Conservation (phyloP, 2,329 filamentous ascomycete genomes). For the Alternaria infectoria region DNA sequence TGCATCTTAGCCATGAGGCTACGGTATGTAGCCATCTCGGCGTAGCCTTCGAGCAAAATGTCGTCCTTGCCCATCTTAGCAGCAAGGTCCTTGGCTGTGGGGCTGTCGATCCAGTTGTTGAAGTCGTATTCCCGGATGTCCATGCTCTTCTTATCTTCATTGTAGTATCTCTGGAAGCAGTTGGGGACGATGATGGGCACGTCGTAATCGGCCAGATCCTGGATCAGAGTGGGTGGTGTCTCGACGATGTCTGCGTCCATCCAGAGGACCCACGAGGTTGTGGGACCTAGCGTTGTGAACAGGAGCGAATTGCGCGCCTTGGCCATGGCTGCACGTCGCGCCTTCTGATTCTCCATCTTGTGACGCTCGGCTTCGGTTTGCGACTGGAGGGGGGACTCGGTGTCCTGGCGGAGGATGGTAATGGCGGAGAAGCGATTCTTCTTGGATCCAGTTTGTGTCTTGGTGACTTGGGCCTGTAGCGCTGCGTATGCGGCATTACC, state of each 20-base stretch:
- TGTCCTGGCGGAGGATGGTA: constrained; percentile 94
- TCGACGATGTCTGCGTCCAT: constrained; percentile 92
- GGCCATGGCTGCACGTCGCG: constrained; percentile 85
- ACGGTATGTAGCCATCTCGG: constrained; percentile 89
- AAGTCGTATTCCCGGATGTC: constrained; percentile 90
- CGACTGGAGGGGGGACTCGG: constrained; percentile 78
- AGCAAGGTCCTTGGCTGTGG: constrained; percentile 76
- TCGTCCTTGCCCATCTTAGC: constrained; percentile 87
- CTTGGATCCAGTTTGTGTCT: constrained; percentile 82
- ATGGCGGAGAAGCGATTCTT: constrained; percentile 88
- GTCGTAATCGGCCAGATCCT: constrained; percentile 87
- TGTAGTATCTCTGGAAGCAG: constrained; percentile 83
- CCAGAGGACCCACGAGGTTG: constrained; percentile 96
- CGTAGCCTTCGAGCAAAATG: constrained; percentile 90
- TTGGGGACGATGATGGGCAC: constrained; percentile 94
- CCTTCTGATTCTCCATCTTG: constrained; percentile 89
- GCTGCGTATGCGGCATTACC: constrained; percentile 85
- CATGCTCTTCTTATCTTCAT: constrained; percentile 72
- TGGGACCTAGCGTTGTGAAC: constrained; percentile 90
- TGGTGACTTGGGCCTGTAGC: constrained; percentile 82
- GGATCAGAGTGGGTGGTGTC: constrained; percentile 81
- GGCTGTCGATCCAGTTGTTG: constrained; percentile 96
- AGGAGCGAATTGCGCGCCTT: constrained; percentile 91
- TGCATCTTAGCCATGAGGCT: constrained; percentile 88
- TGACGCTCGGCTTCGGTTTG: constrained; percentile 90